A percentile compares a stretch with the other conserved stretches of the same genome.
phyloP scores from a whole-genome alignment of 495 filamentous ascomycete genomes.

The Hypoxylon cercidicola region DNA sequence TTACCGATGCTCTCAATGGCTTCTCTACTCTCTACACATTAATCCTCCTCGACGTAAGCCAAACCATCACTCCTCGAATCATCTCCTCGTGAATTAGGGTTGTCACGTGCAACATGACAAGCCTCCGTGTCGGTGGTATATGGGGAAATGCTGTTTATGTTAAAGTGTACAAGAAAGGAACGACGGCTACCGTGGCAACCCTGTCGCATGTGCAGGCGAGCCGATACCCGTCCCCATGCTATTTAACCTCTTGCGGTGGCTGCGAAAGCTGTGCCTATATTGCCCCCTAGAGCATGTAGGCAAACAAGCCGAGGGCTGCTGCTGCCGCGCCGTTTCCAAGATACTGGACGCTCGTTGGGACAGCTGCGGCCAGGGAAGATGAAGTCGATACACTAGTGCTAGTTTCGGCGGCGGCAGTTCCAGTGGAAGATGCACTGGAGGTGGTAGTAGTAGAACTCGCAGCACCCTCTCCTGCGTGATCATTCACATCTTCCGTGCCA shows the following conservation, averaged over 20 bases:
- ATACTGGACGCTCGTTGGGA: conserved; percentile 45
- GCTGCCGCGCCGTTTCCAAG: conserved; percentile 51
- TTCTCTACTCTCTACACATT: conserved; percentile 37
- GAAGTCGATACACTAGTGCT: conserved; percentile 26
- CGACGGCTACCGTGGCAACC: conserved; percentile 21
- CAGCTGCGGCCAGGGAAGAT: conserved; percentile 42
- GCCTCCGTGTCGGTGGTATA: conserved; percentile 10
- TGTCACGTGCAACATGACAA: conserved; percentile 38
- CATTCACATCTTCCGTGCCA: conserved; percentile 47
- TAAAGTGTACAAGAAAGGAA: conserved; percentile 35
- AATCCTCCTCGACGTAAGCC: conserved; percentile 36
- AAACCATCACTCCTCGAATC: conserved; percentile 40
- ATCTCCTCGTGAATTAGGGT: conserved; percentile 40
- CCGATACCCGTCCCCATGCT: conserved; percentile 14
- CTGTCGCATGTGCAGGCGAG: neutral
- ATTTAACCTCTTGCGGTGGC: conserved; percentile 6
- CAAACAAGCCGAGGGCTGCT: conserved; percentile 49
- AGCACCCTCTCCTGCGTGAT: conserved; percentile 45
- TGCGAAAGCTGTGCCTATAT: conserved; percentile 16
- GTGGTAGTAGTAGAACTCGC: conserved; percentile 36
- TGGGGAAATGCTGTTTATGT: conserved; percentile 20
- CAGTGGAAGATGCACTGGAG: conserved; percentile 32
- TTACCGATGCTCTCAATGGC: conserved; percentile 26
- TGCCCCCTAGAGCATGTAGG: conserved; percentile 47
- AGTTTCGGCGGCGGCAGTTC: conserved; percentile 30